Base-by-base conservation (phyloP, 176 grass and related monocot genomes). In the Tuctoria greenei region DNA sequence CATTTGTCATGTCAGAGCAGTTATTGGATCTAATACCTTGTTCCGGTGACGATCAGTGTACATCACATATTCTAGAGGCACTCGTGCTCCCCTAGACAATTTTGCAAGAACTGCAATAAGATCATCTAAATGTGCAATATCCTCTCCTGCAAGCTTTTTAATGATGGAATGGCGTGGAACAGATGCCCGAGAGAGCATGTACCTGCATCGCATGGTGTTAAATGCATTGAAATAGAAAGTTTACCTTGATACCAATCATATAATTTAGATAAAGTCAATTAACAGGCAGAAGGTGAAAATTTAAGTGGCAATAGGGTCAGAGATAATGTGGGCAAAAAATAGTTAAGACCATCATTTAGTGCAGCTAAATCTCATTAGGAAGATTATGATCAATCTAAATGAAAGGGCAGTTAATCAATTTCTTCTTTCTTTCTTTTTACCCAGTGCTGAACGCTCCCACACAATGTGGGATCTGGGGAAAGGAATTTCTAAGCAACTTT, bases 101-200 rank as follows among this genome's bases (percentile, higher is more conserved):
- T 92, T 99, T 62, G 87, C 85, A 73, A 99, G 81, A 73, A 95
- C 85, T 55, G 82, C 80, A 73, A 95, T 92, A 75, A 99, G 86
- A 67, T 92, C 95, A 70, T 89, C 87, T 51, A 99, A 69, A 72
- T 86, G 59, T 71, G 68, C 72, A 76, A 92, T 92, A 42, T 92
- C 91, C 79, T 90, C 89, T 69, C 95, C 95, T 31, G 95, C 89
- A 67, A 99, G 80, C 66, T 99, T 99, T 73, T 99, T 99, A 74
- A 99, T 99, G 84, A 99, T 95, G 41, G 95, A 87, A 86, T 99
- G 91, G 52, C 95, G 91, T 82, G 95, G 95, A 83, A 99, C 91
- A 72, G 86, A 85, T 68, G 95, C 95, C 21, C 95, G 89, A 68
- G 95, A 95, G 35, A 99, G 91, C 87, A 92, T 99, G 70, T 99